Conservation (phyloP, 1,139 yeast species). For the Nakaseomyces kungkrabaensis region DNA sequence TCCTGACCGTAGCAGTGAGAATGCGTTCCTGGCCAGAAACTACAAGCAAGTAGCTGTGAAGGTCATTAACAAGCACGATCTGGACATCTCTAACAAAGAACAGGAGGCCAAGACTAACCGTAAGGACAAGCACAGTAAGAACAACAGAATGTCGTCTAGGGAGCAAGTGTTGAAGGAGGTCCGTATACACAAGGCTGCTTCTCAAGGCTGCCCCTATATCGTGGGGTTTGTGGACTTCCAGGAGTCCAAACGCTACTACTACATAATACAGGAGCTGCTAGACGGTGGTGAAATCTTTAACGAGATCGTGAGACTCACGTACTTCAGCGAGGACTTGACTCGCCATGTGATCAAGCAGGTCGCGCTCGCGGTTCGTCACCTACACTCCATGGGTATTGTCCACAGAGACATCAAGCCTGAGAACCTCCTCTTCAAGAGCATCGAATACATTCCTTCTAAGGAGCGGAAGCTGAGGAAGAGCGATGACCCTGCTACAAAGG, state of each 20-base stretch:
- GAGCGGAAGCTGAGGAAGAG: constrained; percentile 47
- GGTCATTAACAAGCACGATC: constrained; percentile 62
- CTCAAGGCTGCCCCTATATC: constrained; percentile 52
- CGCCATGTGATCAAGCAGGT: constrained; percentile 80
- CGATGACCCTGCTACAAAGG: constrained; percentile 60
- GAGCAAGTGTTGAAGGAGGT: constrained; percentile 67
- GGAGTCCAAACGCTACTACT: constrained; percentile 58
- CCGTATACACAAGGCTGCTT: constrained; percentile 37
- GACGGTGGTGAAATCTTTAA: constrained; percentile 94
- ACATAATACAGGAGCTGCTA: constrained; percentile 73
- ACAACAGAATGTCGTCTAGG: constrained; percentile 21
- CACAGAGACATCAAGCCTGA: constrained; percentile 96
- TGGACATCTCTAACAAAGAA: constrained; percentile 19
- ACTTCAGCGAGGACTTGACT: constrained; percentile 76
- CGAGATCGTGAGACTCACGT: constrained; percentile 83
- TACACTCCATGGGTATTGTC: constrained; percentile 80
- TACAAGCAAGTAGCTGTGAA: constrained; percentile 44
- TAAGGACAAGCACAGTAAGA: constrained; percentile 11
- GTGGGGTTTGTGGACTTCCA: constrained; percentile 60
- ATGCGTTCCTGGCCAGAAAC: constrained; percentile 7
- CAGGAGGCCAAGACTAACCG: constrained; percentile 10
- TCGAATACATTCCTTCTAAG: constrained; percentile 47
- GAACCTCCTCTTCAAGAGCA: constrained; percentile 74
- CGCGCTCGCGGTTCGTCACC: constrained; percentile 68
- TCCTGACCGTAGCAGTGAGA: constrained; percentile 9